phyloP scores from a whole-genome alignment of 371 early-diverging fungal genomes.

The Rhizopus delemar region DNA sequence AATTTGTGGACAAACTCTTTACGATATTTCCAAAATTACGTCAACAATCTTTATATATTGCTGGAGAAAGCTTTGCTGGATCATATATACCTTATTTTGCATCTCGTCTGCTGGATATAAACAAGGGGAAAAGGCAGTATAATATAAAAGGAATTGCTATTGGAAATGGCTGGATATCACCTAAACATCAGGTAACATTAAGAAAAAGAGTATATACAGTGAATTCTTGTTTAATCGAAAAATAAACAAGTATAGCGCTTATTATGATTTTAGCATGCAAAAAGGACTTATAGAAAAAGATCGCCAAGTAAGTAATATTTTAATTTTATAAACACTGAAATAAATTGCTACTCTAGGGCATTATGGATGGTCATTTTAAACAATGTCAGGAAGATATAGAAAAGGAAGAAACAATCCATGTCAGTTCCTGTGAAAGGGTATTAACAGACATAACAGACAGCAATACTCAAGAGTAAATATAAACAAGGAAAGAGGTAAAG shows the following conservation, averaged over 20 bases:
- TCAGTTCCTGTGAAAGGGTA: slow-evolving; percentile 34
- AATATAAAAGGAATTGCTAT: slow-evolving; percentile 72
- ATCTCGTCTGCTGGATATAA: slow-evolving; percentile 53
- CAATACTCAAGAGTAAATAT: slow-evolving; percentile 35
- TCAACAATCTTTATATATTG: slow-evolving; percentile 67
- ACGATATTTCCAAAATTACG: slow-evolving; percentile 60
- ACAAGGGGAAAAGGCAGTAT: slow-evolving; percentile 45
- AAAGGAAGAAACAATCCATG: slow-evolving; percentile 23
- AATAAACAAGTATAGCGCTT: slow-evolving; percentile 54
- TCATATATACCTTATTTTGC: slow-evolving; percentile 85
- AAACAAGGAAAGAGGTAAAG: not conserved
- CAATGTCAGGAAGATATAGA: slow-evolving; percentile 28
- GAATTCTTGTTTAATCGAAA: not conserved
- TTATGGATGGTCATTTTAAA: slow-evolving; percentile 22
- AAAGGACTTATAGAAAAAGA: slow-evolving; percentile 40
- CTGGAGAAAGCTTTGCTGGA: slow-evolving; percentile 89
- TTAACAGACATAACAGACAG: slow-evolving; percentile 33
- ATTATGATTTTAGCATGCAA: slow-evolving; percentile 48
- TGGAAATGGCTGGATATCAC: slow-evolving; percentile 91
- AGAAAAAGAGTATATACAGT: not conserved
- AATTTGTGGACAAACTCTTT: slow-evolving; percentile 67
- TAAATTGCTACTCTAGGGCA: slow-evolving; percentile 6
- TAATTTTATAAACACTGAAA: not conserved
- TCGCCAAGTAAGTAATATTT: not conserved
- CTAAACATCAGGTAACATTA: slow-evolving; percentile 65